Conservation (phyloP, 176 grass and related monocot genomes). For the Oryza officinalis region DNA sequence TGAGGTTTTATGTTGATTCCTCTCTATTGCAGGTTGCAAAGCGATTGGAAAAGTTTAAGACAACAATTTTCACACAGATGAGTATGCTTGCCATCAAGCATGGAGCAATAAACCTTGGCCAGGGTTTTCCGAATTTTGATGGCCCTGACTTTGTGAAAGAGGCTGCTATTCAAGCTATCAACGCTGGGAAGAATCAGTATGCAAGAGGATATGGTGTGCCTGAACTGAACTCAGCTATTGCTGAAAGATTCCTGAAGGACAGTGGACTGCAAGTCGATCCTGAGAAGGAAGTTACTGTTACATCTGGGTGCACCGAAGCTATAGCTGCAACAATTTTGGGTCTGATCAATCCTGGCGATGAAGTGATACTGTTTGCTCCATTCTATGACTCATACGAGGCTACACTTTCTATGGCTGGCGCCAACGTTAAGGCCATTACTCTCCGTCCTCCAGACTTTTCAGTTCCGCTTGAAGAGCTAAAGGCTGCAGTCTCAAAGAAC, state of each 20-base stretch:
- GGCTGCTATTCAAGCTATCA: slow-evolving; percentile 88
- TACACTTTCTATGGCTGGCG: slow-evolving; percentile 86
- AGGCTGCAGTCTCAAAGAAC: slow-evolving; percentile 61
- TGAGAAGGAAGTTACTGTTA: slow-evolving; percentile 93
- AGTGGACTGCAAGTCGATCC: slow-evolving; percentile 72
- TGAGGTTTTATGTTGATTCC: slow-evolving; percentile 28
- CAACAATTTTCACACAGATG: slow-evolving; percentile 98
- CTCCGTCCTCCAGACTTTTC: slow-evolving; percentile 78
- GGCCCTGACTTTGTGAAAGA: slow-evolving; percentile 93
- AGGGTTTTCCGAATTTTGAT: slow-evolving; percentile 98
- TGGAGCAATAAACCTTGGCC: slow-evolving; percentile 94
- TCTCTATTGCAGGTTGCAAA: slow-evolving; percentile 71
- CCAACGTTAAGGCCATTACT: slow-evolving; percentile 76
- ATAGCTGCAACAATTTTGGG: slow-evolving; percentile 95
- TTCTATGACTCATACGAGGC: slow-evolving; percentile 96
- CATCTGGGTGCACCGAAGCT: slow-evolving; percentile 95
- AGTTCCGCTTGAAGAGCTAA: slow-evolving; percentile 81
- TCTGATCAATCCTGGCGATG: slow-evolving; percentile 90
- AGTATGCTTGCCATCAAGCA: slow-evolving; percentile 95
- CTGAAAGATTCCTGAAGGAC: slow-evolving; percentile 78
- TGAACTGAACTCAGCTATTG: slow-evolving; percentile 74
- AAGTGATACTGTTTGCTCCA: slow-evolving; percentile 93
- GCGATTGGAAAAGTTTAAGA: slow-evolving; percentile 93
- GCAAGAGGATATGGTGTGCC: slow-evolving; percentile 86
- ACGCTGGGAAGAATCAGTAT: slow-evolving; percentile 89